Percentiles rank a stretch among this genome's conserved stretches.
Conservation (phyloP, 208 protist species). For the Angomonas deanei region DNA sequence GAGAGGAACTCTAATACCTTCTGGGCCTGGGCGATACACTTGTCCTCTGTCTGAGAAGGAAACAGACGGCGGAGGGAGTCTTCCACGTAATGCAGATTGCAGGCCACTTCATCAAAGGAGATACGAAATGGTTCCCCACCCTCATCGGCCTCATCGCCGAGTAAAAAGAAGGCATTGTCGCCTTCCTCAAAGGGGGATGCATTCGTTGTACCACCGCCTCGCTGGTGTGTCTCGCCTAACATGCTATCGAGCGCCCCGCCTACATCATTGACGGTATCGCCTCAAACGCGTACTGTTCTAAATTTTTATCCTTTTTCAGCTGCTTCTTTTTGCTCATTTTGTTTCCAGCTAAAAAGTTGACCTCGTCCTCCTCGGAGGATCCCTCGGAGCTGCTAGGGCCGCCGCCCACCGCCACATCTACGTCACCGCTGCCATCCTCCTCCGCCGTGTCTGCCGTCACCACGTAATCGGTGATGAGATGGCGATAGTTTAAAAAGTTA, state of each 20-base stretch:
- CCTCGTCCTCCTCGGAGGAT: background rate
- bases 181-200: background rate
- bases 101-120: slow-evolving; percentile 77
- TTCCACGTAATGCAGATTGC: slow-evolving; percentile 76
- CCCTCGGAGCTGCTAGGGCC: background rate
- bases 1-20: slow-evolving; percentile 62
- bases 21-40: slow-evolving; percentile 48
- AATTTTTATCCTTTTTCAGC: background rate
- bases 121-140: slow-evolving; percentile 22
- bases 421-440: background rate
- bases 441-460: slow-evolving; percentile 11
- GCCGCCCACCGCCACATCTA: background rate
- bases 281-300: slow-evolving; percentile 9
- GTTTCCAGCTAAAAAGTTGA: background rate
- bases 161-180: background rate
- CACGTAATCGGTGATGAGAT: slow-evolving; percentile 83
- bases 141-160: background rate
- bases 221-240: no score
- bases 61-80: slow-evolving; percentile 78
- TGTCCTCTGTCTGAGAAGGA: slow-evolving; percentile 49
- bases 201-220: no score
- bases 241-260: slow-evolving; percentile 27
- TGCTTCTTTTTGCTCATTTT: background rate
- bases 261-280: slow-evolving; percentile 11
- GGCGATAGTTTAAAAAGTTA: slow-evolving; percentile 61